A percentile compares a stretch with the other conserved stretches of the same genome.
Conservation (phyloP, 805 yeast species). For the Hanseniaspora clermontiae region DNA sequence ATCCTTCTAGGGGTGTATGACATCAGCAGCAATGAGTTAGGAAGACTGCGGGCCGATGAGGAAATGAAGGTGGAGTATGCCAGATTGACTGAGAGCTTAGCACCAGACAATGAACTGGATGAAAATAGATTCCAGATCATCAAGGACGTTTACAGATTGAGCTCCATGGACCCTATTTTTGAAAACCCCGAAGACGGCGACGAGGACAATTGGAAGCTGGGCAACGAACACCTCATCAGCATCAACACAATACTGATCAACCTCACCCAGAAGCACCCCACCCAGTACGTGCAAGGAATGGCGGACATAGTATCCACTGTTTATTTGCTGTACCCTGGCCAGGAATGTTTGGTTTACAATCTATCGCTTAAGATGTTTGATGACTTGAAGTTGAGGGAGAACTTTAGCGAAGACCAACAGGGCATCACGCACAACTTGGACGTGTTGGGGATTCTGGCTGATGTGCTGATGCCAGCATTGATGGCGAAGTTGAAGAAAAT, state of each 20-base stretch:
- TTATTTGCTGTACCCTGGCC: constrained; percentile 43
- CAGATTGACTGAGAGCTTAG: not conserved
- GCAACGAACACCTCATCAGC: constrained; percentile 59
- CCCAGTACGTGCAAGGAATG: constrained; percentile 98
- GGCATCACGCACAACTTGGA: constrained; percentile 87
- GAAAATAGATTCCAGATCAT: constrained; percentile 86
- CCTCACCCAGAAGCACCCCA: constrained; percentile 53
- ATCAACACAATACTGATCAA: constrained; percentile 76
- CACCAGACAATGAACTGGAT: constrained; percentile 23
- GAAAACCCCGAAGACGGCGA: constrained; percentile 26
- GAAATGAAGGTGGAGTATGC: constrained; percentile 50
- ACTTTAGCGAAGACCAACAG: constrained; percentile 78
- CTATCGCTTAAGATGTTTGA: constrained; percentile 80
- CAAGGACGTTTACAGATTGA: constrained; percentile 72
- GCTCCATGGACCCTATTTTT: constrained; percentile 22
- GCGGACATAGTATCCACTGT: constrained; percentile 81
- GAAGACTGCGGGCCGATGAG: constrained; percentile 45
- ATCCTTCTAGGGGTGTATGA: constrained; percentile 73
- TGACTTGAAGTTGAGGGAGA: constrained; percentile 66
- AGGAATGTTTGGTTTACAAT: constrained; percentile 78
- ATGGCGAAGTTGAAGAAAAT: constrained; percentile 75
- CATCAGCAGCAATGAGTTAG: constrained; percentile 70
- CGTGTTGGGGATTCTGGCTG: constrained; percentile 72
- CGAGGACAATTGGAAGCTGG: constrained; percentile 50
- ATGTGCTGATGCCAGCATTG: constrained; percentile 75